Evolutionary conservation across 352 stramenopile species (phyloP), one percentile per base, ranked within the genome.

Genomic region (Thalassiosira hispida): DNA sequence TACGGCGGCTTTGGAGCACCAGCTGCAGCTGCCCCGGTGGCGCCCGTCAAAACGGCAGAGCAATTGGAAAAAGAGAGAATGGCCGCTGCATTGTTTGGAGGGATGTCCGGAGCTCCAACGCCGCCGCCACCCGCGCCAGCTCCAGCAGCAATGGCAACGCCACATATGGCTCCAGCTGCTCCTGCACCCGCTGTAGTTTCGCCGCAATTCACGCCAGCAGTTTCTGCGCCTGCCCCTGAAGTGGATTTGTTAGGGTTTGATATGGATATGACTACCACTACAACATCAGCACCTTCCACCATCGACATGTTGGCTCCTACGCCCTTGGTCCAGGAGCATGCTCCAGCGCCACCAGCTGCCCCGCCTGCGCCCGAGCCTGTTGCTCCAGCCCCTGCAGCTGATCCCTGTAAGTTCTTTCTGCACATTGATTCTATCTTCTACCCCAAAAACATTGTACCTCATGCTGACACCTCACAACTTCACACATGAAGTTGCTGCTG

Each of bases 31-130:
- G 18, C 62, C 22, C 40, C 67, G 25, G 57, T 74, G 29, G 35
- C 74, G 8, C 69, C 76, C 44, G 38, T 68, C 42, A 95, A 95
- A 71, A 89, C 90, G 18, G 79, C 77, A 22, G 90, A 94, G 63
- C 84, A 94, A 62, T 68, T 90, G 9, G 88, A 96, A 65, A 95
- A 95, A 72, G 93, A 97, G 84, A 81, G 88, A 73, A 94, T 98
- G 89, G 97, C 97, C 42, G 97, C 96, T 11, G 96, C 96, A 7
- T 93, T 99, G 55, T 99, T 99, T 85, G 97, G 97, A 40, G 97
- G 97, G 27, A 97, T 98, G 52, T 93, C 88, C 59, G 74, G 73
- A 38, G 75, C 78, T 49, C 69, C 78, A 25, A 57, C 75, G 11
- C 56, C 77, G 25, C 60, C 78, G 9, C 29, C 77, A 16, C 69